These are phyloP conservation scores for Olyra latifolia DNA, from an alignment of 176 grass and related monocot genomes.

Conservation along the genomic window DNA sequence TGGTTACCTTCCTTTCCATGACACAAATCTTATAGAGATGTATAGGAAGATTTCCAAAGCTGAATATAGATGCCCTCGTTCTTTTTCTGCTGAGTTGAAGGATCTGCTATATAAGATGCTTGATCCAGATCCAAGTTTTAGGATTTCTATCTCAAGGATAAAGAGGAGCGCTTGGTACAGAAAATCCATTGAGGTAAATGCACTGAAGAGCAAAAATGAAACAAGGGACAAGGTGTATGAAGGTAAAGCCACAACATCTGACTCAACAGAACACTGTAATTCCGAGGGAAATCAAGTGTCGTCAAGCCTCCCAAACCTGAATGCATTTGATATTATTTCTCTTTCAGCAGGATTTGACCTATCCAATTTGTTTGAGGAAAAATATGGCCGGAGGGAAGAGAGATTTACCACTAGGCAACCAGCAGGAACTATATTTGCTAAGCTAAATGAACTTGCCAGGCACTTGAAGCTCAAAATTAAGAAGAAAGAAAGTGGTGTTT, in stretches of 20 bases:
- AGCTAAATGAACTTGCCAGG: slow-evolving; percentile 49
- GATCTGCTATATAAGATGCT: slow-evolving; percentile 44
- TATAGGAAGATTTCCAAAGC: slow-evolving; percentile 49
- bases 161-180: slow-evolving; percentile 45
- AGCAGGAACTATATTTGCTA: slow-evolving; percentile 45
- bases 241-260: slow-evolving; percentile 29
- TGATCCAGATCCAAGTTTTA: slow-evolving; percentile 46
- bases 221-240: slow-evolving; percentile 22
- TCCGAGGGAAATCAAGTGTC: slow-evolving; percentile 14
- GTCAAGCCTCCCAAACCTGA: slow-evolving; percentile 44
- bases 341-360: slow-evolving; percentile 63
- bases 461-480: slow-evolving; percentile 53
- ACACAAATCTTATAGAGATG: slow-evolving; percentile 42
- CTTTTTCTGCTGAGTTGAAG: slow-evolving; percentile 42
- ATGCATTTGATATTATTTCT: slow-evolving; percentile 74
- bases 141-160: slow-evolving; percentile 41
- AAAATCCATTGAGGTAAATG: slow-evolving; percentile 24
- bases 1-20: slow-evolving; percentile 55
- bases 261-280: slow-evolving; percentile 27
- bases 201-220: slow-evolving; percentile 30
- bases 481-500: slow-evolving; percentile 51
- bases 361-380: slow-evolving; percentile 55
- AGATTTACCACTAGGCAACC: slow-evolving; percentile 57
- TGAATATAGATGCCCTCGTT: slow-evolving; percentile 45
- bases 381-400: slow-evolving; percentile 28